These are phyloP conservation scores for Dichomitus squalens DNA, from an alignment of 1,284 basidiomycete genomes.

Conservation along the genomic window DNA sequence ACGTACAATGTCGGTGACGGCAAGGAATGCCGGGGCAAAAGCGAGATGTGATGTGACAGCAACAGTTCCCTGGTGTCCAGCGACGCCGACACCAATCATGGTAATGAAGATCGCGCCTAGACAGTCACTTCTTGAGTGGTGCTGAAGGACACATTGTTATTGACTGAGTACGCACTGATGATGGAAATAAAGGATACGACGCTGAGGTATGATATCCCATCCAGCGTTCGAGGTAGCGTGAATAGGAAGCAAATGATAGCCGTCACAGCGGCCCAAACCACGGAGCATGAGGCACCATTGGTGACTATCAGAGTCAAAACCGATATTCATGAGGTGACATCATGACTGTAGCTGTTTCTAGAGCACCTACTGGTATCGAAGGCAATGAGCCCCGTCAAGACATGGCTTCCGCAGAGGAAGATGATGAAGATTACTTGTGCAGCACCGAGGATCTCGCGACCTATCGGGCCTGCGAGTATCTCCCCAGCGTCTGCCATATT, in stretches of 20 bases:
- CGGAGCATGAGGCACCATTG: constrained; percentile 34
- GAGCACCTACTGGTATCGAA: constrained; percentile 36
- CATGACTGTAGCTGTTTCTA: no score
- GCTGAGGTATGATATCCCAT: constrained; percentile 35
- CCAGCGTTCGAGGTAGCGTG: constrained; percentile 34
- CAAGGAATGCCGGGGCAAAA: constrained; percentile 53
- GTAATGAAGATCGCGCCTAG: constrained; percentile 43
- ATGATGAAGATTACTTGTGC: constrained; percentile 57
- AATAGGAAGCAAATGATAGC: constrained; percentile 33
- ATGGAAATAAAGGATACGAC: constrained; percentile 37
- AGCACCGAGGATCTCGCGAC: constrained; percentile 47
- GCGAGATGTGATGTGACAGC: constrained; percentile 40
- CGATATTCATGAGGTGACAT: no score
- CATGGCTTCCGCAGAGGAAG: constrained; percentile 37
- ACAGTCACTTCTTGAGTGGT: not conserved
- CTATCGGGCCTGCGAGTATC: constrained; percentile 51
- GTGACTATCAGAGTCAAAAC: no score
- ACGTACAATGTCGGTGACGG: constrained; percentile 55
- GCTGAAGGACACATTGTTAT: not conserved
- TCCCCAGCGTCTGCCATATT: constrained; percentile 51
- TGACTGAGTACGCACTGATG: constrained; percentile 37
- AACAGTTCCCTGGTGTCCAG: constrained; percentile 43
- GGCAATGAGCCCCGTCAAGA: constrained; percentile 36
- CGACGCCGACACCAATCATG: constrained; percentile 55
- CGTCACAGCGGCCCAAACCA: constrained; percentile 33